Evolutionary conservation across 768 basidiomycete genomes (phyloP).

Genomic region (Tremella mesenterica): DNA sequence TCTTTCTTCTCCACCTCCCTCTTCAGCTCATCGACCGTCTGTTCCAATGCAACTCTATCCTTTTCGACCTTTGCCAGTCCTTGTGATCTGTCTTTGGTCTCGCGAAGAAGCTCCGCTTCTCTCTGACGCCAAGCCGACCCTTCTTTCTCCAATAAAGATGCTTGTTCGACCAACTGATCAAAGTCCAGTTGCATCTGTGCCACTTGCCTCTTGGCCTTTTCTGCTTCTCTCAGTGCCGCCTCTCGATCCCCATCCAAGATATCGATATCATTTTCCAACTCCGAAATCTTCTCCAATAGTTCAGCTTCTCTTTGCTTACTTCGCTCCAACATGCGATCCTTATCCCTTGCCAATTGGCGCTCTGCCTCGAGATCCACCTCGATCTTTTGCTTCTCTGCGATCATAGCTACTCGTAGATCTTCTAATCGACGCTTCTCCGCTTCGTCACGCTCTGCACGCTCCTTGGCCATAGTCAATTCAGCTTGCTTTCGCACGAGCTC

Average conservation of each 20-base stretch:
- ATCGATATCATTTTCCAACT: conserved; percentile 74
- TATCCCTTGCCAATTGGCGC: conserved; percentile 66
- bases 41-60: conserved; percentile 58
- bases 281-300: conserved; percentile 72
- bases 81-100: conserved; percentile 54
- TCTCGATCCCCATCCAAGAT: conserved; percentile 77
- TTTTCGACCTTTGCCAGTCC: conserved; percentile 55
- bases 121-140: conserved; percentile 58
- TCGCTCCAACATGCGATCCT: conserved; percentile 70
- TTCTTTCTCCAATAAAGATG: conserved; percentile 69
- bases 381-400: conserved; percentile 72
- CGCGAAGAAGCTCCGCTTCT: conserved; percentile 58
- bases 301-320: conserved; percentile 77
- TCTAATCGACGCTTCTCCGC: conserved; percentile 70
- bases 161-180: conserved; percentile 58
- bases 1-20: conserved; percentile 64
- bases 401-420: conserved; percentile 68
- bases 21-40: conserved; percentile 61
- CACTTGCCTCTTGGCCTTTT: conserved; percentile 18
- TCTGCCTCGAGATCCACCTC: conserved; percentile 77
- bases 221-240: conserved; percentile 56
- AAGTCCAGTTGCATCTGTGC: conserved; percentile 17
- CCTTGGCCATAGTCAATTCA: conserved; percentile 69
- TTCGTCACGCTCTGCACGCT: conserved; percentile 78
- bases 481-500: conserved; percentile 69